Evolutionary conservation across 1,139 yeast species (phyloP), one percentile per base, ranked within the genome.

Genomic region (Yamadazyma triangularis): DNA sequence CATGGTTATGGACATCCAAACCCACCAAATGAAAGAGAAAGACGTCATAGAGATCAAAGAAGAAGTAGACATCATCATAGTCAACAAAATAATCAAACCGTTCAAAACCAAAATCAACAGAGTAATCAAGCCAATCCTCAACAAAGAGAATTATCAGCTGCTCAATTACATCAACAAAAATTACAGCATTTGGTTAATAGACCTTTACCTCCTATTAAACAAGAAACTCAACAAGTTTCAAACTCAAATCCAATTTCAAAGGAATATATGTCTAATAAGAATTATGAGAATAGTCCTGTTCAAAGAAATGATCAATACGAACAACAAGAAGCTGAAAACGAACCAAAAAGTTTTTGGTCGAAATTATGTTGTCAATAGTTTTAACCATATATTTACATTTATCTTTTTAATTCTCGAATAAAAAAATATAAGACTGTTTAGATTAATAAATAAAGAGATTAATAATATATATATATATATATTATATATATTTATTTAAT

Each of bases 1-100:
- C 95, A 87, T 58, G 96, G 96, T 23, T 88, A 88, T 54, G 96
- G 96, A 16, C 73, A 73, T 51, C 75, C 73, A 29, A 66, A 63
- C 44, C 73, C 73, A 21, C 73, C 73, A 15, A 73, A 74, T 36
- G 79, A 73, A 24, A 57, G 75, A 41, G 75, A 71, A 34, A 66
- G 75, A 51, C 70, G 74, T 47, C 76, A 70, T 38, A 60, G 70
- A 35, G 68, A 61, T 30, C 64, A 57, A 47, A 58, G 70, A 51
- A 61, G 68, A 51, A 53, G 55, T 34, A 52, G 61, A 42, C 65
- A 60, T 37, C 64, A 56, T 26, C n/a, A n/a, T n/a, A 50, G 47
- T 24, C 55, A 50, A 29, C 53, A 47, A 27, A 11, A 8, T 11
- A 58, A 52, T 19, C 48, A 36, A 27, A 49, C 38, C 30, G 35